Evolutionary conservation across 345 rosid genomes (phyloP), one percentile per base, ranked within the genome.

Genomic region (Eutrema japonicum): DNA sequence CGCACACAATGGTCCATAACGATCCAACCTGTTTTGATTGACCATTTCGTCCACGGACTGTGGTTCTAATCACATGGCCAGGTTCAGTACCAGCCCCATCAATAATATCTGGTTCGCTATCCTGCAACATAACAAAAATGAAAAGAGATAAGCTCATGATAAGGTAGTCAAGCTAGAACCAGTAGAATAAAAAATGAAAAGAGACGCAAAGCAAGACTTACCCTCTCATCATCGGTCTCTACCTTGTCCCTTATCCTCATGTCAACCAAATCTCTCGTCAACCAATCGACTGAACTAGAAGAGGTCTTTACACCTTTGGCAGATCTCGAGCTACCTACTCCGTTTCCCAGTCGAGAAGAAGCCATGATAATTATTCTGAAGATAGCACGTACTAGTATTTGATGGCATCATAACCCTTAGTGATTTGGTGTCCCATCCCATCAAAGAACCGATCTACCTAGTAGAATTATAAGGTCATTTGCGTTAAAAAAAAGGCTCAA

Each of bases 201-300:
- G 26, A 51, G 8, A 38, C 35, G 49, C 32, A 74, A 72, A 36
- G 73, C 66, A 68, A 63, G 65, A 66, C 93, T 80, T 82, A 94
- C 98, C 79, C 91, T 80, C 73, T 89, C 97, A 56, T 94, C 96
- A 7, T 89, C 97, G 16, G 85, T 84, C 77, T 88, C 95, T 77
- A 76, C 84, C 81, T 81, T 90, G 79, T 91, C 95, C 82, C 91
- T 85, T 75, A 94, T 83, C 82, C 90, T 88, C 88, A 92, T 94
- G 77, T 89, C 97, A 42, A 84, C 90, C 92, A 94, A 88, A 78
- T 91, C 98, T 77, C 96, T 86, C 27, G 95, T 94, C 70, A 94
- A 86, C 97, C 96, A 91, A 74, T 94, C 98, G 33, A 94, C 89
- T 0, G 97, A 94, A 81, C 96, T 89, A n/a, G 97, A 89, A 37